Conservation (phyloP, 805 yeast species). For the Saccharomycopsis guyanensis region DNA sequence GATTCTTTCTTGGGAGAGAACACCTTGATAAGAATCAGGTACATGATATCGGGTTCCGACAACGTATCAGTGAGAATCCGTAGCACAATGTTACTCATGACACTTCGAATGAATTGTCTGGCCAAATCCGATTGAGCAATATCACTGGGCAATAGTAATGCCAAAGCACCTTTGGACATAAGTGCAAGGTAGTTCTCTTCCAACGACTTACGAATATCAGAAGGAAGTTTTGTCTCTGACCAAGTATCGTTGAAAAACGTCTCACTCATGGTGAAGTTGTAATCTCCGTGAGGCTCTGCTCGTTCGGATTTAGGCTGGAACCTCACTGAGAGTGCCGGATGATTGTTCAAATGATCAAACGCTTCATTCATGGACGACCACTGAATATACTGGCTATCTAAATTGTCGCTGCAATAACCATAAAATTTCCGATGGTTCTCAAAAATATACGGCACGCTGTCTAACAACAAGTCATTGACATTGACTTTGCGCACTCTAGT, state of each 20-base stretch:
- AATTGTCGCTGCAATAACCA: constrained; percentile 25
- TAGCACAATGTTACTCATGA: constrained; percentile 37
- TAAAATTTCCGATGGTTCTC: constrained; percentile 32
- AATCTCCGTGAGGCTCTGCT: background rate
- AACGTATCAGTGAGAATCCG: constrained; percentile 36
- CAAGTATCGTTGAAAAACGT: constrained; percentile 5
- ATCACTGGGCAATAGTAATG: constrained; percentile 34
- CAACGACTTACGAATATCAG: constrained; percentile 20
- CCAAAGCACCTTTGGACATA: constrained; percentile 30
- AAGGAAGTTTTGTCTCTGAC: constrained; percentile 21
- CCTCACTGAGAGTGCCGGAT: constrained; percentile 27
- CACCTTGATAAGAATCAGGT: constrained; percentile 31
- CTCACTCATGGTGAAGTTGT: constrained; percentile 6
- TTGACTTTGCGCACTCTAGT: constrained; percentile 28
- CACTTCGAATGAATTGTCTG: constrained; percentile 31
- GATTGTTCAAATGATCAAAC: constrained; percentile 30
- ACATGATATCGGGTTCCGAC: constrained; percentile 44
- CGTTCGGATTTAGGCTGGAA: constrained; percentile 8
- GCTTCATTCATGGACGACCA: constrained; percentile 28
- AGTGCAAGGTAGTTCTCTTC: constrained; percentile 32
- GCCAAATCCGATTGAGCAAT: constrained; percentile 35
- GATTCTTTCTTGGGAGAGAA: background rate
- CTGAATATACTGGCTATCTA: constrained; percentile 29
- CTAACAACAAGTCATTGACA: constrained; percentile 32
- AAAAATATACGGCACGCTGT: constrained; percentile 37